Evolutionary conservation across 2,329 filamentous ascomycete genomes (phyloP).

Genomic region (Rachicladosporium sp.): DNA sequence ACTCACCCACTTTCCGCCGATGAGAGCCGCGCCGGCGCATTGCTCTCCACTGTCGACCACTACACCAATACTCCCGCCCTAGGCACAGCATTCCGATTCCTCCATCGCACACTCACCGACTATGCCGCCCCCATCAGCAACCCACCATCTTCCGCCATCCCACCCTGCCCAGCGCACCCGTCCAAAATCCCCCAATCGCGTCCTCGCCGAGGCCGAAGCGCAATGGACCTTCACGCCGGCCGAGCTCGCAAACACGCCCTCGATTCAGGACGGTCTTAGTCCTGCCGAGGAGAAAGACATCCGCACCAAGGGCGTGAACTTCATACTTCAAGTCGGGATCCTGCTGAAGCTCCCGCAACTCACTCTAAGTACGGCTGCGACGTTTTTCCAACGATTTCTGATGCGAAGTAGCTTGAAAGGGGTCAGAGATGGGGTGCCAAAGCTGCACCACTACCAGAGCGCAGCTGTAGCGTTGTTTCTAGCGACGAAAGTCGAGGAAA

Average conservation of each 20-base stretch:
- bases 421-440: slow-evolving; percentile 49
- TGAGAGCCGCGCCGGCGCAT: too few species aligned
- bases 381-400: slow-evolving; percentile 92
- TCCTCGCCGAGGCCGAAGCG: slow-evolving; percentile 43
- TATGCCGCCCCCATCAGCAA: slow-evolving; percentile 11
- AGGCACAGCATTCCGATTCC: too few species aligned
- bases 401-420: slow-evolving; percentile 78
- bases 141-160: slow-evolving; percentile 22
- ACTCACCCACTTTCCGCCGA: too few species aligned
- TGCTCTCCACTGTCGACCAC: too few species aligned
- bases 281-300: slow-evolving; percentile 66
- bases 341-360: slow-evolving; percentile 85
- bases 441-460: slow-evolving; percentile 76
- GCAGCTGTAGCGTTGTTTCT: slow-evolving; percentile 86
- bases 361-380: slow-evolving; percentile 79
- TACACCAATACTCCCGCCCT: too few species aligned
- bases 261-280: slow-evolving; percentile 68
- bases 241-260: slow-evolving; percentile 72
- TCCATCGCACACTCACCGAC: not conserved
- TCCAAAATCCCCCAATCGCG: slow-evolving; percentile 27
- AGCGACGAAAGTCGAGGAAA: slow-evolving; percentile 94
- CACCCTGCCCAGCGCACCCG: slow-evolving; percentile 27
- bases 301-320: slow-evolving; percentile 86
- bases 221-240: slow-evolving; percentile 88
- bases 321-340: slow-evolving; percentile 88